Conservation (phyloP, 108 stramenopile genomes). For the Epipyxis sp. region DNA sequence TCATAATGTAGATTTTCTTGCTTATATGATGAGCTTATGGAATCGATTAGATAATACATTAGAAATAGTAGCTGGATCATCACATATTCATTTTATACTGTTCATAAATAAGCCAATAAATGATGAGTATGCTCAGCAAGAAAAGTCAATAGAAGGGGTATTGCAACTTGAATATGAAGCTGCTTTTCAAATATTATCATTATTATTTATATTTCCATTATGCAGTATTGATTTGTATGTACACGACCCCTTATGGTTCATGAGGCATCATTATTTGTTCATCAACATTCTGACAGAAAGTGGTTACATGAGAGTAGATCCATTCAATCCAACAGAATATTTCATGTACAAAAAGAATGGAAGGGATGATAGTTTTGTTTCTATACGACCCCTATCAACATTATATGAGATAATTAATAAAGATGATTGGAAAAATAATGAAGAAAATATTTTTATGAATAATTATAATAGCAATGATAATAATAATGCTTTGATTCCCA, state of each 20-base stretch:
- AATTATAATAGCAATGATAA: neutral
- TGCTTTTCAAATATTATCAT: neutral
- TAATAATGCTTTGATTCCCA: neutral
- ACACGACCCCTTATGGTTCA: neutral
- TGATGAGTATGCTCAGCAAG: neutral
- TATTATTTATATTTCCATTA: conserved; percentile 7
- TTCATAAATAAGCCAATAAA: neutral
- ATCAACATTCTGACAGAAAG: neutral
- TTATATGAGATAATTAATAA: neutral
- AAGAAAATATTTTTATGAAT: no score
- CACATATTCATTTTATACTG: conserved; percentile 14
- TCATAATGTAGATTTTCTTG: neutral
- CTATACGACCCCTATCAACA: neutral
- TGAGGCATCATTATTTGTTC: conserved; percentile 27
- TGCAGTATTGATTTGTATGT: conserved; percentile 17
- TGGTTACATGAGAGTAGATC: conserved; percentile 7
- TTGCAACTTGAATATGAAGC: neutral
- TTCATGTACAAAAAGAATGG: neutral
- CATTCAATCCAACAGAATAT: conserved; percentile 9
- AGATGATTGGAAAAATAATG: no score
- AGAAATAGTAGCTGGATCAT: neutral
- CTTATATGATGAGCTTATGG: neutral
- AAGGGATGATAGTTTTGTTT: neutral
- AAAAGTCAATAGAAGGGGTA: neutral
- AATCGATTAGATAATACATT: neutral